Percentiles rank a stretch among this genome's conserved stretches.
phyloP scores from a whole-genome alignment of 352 stramenopile genomes.

The Aphanomyces astaci region DNA sequence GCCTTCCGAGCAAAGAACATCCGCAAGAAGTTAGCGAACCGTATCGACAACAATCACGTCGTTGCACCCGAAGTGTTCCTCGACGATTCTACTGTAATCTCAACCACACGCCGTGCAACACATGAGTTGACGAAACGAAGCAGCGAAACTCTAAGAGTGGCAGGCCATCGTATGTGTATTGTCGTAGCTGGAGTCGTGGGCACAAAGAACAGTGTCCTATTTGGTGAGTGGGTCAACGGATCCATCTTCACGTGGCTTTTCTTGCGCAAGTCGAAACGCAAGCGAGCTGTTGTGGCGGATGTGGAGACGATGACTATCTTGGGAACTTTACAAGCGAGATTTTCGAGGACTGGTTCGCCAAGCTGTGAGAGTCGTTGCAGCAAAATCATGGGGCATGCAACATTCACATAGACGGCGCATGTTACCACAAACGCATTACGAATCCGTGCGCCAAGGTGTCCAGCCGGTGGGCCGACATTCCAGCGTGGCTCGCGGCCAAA shows the following conservation, averaged over 20 bases:
- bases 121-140: not conserved
- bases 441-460: not conserved
- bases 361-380: not conserved
- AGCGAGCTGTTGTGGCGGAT: not conserved
- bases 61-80: not conserved
- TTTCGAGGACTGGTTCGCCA: slow-evolving; percentile 23
- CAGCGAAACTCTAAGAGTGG: not conserved
- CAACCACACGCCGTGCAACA: not conserved
- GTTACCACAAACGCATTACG: slow-evolving; percentile 14
- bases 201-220: not conserved
- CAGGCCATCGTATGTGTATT: slow-evolving; percentile 2
- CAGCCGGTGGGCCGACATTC: not conserved
- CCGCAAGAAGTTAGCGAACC: not conserved
- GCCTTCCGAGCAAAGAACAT: not conserved
- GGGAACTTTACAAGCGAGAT: slow-evolving; percentile 15
- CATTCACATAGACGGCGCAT: slow-evolving; percentile 21
- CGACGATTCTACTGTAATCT: not conserved
- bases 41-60: not conserved
- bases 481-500: not conserved
- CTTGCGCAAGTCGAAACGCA: not conserved
- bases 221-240: slow-evolving; percentile 8
- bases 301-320: slow-evolving; percentile 22
- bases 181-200: slow-evolving; percentile 7
- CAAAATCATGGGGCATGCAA: slow-evolving; percentile 2
- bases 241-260: not conserved